These are phyloP conservation scores for Apiospora pterosperma DNA, from an alignment of 2,329 filamentous ascomycete species.

Conservation along the genomic window DNA sequence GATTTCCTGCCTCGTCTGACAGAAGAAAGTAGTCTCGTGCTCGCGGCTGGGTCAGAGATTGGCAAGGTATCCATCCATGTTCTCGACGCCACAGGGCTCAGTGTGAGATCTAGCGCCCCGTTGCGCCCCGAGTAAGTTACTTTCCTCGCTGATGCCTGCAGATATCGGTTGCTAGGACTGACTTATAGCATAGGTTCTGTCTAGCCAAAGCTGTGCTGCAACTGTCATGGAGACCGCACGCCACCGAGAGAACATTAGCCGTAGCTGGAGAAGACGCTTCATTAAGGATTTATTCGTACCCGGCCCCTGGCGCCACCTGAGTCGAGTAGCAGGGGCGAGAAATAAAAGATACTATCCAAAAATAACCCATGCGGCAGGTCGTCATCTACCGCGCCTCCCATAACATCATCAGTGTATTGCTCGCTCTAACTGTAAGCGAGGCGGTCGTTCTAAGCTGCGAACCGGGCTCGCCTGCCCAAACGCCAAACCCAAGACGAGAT, in stretches of 20 bases:
- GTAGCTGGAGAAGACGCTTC: conserved; percentile 61
- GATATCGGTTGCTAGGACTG: background rate
- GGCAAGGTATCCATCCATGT: conserved; percentile 43
- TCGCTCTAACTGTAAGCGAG: background rate
- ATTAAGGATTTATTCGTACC: conserved; percentile 52
- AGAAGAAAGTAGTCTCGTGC: conserved; percentile 30
- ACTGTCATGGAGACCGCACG: conserved; percentile 63
- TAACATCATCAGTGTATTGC: background rate
- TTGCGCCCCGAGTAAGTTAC: conserved; percentile 36
- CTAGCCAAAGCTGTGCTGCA: conserved; percentile 65
- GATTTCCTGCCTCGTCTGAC: conserved; percentile 52
- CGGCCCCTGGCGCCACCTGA: conserved; percentile 10
- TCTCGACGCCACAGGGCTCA: conserved; percentile 37
- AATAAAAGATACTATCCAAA: conserved; percentile 2
- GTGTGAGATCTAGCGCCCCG: conserved; percentile 31
- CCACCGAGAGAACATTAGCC: conserved; percentile 37
- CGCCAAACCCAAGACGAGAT: background rate
- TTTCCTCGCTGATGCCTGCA: background rate
- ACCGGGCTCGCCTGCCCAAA: background rate
- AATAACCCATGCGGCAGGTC: background rate
- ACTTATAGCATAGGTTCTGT: conserved; percentile 36
- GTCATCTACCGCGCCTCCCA: background rate
- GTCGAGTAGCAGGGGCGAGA: conserved; percentile 12
- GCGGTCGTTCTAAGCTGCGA: background rate
- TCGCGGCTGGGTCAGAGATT: conserved; percentile 57